Percentiles rank a stretch among this genome's conserved stretches.
These are phyloP conservation scores for Thalassia testudinum DNA, from an alignment of 116 monocot species.

Conservation along the genomic window DNA sequence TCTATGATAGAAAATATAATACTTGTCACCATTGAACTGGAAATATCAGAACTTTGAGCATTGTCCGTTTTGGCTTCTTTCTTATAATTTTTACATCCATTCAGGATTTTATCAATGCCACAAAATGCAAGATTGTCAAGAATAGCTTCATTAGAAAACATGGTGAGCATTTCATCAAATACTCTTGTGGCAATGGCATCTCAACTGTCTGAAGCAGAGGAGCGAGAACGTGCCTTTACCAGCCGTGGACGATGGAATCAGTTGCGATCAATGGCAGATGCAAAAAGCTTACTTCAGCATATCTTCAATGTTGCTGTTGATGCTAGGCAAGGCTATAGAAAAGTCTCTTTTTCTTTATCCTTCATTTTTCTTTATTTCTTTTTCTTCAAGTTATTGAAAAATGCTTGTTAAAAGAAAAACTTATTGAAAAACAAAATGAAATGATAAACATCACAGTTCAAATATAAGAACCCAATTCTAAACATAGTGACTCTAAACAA, in stretches of 20 bases:
- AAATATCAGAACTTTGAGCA: no score
- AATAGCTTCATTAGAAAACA: conserved; percentile 82
- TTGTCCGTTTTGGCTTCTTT: no score
- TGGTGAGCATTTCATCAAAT: conserved; percentile 90
- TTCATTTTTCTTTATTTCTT: no score
- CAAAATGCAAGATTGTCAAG: conserved; percentile 55
- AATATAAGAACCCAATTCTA: no score
- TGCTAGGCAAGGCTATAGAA: conserved; percentile 41
- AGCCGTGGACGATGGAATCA: conserved; percentile 82
- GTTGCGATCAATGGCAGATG: conserved; percentile 70
- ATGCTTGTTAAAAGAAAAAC: no score
- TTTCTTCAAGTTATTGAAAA: no score
- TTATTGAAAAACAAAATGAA: no score
- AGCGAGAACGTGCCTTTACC: conserved; percentile 60
- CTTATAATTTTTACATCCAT: not conserved
- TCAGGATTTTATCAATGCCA: conserved; percentile 53
- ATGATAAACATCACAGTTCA: no score
- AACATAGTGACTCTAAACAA: no score
- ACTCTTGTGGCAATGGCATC: conserved; percentile 85
- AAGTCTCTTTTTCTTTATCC: no score
- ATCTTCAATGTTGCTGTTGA: conserved; percentile 73
- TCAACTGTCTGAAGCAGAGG: conserved; percentile 93
- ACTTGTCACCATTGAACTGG: no score
- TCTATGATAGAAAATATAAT: no score
- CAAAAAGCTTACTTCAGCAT: conserved; percentile 74